A percentile compares a stretch with the other conserved stretches of the same genome.
Evolutionary conservation across 2,329 filamentous ascomycete genomes (phyloP).

Genomic region (Sporothrix mexicana): DNA sequence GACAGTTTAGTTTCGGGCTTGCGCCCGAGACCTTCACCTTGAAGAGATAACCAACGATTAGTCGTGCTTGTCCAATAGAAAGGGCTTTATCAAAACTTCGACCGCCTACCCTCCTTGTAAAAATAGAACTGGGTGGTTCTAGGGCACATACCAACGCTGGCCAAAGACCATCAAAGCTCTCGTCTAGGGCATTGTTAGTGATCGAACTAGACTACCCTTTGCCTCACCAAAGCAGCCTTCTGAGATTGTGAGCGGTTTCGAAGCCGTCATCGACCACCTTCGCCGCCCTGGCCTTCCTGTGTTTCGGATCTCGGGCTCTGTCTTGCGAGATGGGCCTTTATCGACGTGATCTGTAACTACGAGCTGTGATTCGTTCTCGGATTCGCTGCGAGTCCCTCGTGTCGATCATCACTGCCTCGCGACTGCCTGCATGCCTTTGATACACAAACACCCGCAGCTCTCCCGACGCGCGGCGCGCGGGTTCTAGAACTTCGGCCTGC

Average conservation of each 20-base stretch:
- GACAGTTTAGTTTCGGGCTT: neutral
- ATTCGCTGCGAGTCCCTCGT: constrained; percentile 8
- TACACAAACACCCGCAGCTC: neutral
- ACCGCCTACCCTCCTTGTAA: neutral
- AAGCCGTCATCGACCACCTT: neutral
- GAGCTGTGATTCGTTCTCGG: neutral
- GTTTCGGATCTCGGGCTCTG: constrained; percentile 17
- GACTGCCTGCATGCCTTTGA: neutral
- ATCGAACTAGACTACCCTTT: neutral
- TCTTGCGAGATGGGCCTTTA: constrained; percentile 10
- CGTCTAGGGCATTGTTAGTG: neutral
- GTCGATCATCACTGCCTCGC: neutral
- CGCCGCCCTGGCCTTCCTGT: too few species aligned
- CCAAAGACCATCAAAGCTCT: neutral
- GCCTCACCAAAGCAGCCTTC: neutral
- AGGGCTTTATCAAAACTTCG: neutral
- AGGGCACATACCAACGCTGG: neutral
- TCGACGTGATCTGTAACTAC: neutral
- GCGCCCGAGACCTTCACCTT: neutral
- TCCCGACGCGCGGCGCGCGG: constrained; percentile 1
- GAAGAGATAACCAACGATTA: neutral
- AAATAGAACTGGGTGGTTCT: neutral
- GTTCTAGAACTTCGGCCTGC: neutral
- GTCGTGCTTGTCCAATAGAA: neutral
- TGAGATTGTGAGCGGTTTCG: neutral